phyloP scores from a whole-genome alignment of 148 eudicot genomes.

The Amaranthus hypochondriacus region DNA sequence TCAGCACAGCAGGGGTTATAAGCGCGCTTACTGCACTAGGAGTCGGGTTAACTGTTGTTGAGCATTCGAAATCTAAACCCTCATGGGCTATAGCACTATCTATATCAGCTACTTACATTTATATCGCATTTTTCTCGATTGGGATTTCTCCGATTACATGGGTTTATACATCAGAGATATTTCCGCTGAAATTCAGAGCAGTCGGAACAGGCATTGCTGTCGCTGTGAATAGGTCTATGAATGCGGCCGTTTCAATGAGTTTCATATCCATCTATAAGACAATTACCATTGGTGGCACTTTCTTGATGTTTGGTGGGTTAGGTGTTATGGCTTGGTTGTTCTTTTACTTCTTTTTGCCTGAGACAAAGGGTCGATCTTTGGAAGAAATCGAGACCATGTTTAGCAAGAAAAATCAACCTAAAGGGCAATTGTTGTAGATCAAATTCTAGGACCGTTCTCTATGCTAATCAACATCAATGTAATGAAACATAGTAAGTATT shows the following conservation, averaged over 20 bases:
- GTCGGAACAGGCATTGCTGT: slow-evolving; percentile 66
- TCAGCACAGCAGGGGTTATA: slow-evolving; percentile 43
- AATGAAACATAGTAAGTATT: too few relatives aligned
- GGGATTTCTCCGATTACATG: slow-evolving; percentile 71
- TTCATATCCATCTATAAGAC: slow-evolving; percentile 58
- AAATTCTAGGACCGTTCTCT: too few relatives aligned
- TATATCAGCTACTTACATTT: slow-evolving; percentile 34
- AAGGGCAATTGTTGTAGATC: too few relatives aligned
- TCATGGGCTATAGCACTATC: slow-evolving; percentile 54
- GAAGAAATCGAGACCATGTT: slow-evolving; percentile 75
- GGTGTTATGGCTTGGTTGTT: slow-evolving; percentile 53
- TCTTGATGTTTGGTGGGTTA: slow-evolving; percentile 58
- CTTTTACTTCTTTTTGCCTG: slow-evolving; percentile 67
- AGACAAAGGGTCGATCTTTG: slow-evolving; percentile 63
- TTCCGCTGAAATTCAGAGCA: slow-evolving; percentile 57
- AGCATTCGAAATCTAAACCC: slow-evolving; percentile 16
- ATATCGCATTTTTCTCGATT: slow-evolving; percentile 51
- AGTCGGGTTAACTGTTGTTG: slow-evolving; percentile 33
- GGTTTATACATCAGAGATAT: slow-evolving; percentile 82
- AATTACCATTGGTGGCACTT: slow-evolving; percentile 74
- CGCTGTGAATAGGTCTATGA: slow-evolving; percentile 66
- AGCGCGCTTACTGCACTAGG: slow-evolving; percentile 40
- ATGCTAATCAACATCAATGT: too few relatives aligned
- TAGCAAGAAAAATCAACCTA: background rate
- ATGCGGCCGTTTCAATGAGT: slow-evolving; percentile 60